Evolutionary conservation across 768 basidiomycete species (phyloP).

Genomic region (Chalciporus piperatus): DNA sequence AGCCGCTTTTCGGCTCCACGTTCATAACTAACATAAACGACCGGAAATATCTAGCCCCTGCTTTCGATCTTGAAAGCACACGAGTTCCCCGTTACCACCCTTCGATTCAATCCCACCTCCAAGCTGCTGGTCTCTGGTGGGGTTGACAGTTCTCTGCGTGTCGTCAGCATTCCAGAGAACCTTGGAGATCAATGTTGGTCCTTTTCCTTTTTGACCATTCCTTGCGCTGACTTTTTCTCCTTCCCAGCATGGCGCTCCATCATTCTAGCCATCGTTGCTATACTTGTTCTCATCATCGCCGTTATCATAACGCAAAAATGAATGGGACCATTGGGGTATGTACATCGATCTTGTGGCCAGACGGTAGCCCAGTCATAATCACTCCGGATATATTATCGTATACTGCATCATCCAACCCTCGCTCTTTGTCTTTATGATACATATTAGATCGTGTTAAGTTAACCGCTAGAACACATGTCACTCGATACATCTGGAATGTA

Average conservation of each 20-base stretch:
- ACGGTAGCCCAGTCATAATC: too few relatives aligned
- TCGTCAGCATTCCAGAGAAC: conserved; percentile 67
- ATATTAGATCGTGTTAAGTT: conserved; percentile 25
- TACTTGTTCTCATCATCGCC: conserved; percentile 44
- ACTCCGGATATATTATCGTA: neutral
- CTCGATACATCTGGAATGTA: conserved; percentile 4
- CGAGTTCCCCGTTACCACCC: conserved; percentile 87
- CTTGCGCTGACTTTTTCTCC: conserved; percentile 27
- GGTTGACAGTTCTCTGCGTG: conserved; percentile 82
- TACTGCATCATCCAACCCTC: conserved; percentile 3
- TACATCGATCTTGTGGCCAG: neutral
- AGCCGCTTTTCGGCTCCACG: conserved; percentile 20
- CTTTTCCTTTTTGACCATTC: conserved; percentile 20
- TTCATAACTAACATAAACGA: neutral
- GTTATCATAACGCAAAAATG: conserved; percentile 34
- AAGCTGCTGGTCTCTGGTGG: conserved; percentile 85
- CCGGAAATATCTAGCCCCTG: conserved; percentile 57
- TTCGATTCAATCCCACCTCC: conserved; percentile 84
- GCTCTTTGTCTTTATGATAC: conserved; percentile 26
- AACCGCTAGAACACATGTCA: conserved; percentile 4
- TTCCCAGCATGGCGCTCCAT: conserved; percentile 38
- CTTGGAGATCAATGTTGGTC: conserved; percentile 53
- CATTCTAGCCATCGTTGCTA: conserved; percentile 40
- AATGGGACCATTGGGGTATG: neutral
- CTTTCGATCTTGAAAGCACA: conserved; percentile 90